A percentile compares a stretch with the other conserved stretches of the same genome.
Conservation (phyloP, 2,329 filamentous ascomycete species). For the Alternaria gaisen region DNA sequence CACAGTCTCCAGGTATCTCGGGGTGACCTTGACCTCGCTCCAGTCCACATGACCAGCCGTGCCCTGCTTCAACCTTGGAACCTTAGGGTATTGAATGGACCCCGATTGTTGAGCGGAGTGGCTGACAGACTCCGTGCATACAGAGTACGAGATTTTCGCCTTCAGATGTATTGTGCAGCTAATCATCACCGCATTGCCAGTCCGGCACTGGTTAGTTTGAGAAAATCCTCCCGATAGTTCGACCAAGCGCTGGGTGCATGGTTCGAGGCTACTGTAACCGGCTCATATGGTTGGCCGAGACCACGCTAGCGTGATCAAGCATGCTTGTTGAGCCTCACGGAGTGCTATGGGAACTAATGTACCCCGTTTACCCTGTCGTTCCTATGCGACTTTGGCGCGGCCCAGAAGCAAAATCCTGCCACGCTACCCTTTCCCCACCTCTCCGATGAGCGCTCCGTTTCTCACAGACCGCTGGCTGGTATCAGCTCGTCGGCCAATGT, state of each 20-base stretch:
- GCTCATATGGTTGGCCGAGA: slow-evolving; percentile 23
- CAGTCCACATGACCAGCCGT: slow-evolving; percentile 9
- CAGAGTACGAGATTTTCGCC: slow-evolving; percentile 4
- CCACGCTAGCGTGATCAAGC: slow-evolving; percentile 26
- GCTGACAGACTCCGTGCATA: slow-evolving; percentile 6
- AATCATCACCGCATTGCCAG: not conserved
- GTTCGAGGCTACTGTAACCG: slow-evolving; percentile 12
- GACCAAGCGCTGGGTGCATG: slow-evolving; percentile 23
- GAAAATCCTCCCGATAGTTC: slow-evolving; percentile 37
- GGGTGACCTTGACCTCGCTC: slow-evolving; percentile 1
- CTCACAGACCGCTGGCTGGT: slow-evolving; percentile 17
- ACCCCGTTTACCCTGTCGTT: slow-evolving; percentile 32
- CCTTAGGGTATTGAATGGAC: slow-evolving; percentile 1
- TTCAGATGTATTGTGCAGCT: slow-evolving; percentile 12
- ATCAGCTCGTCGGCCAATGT: slow-evolving; percentile 10
- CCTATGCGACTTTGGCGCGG: slow-evolving; percentile 19
- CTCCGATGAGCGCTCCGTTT: slow-evolving; percentile 16
- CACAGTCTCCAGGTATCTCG: not conserved
- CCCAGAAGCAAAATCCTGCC: slow-evolving; percentile 38
- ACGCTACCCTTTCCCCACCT: slow-evolving; percentile 16
- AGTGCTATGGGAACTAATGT: slow-evolving; percentile 33
- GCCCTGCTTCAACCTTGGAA: not conserved
- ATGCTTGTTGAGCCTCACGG: slow-evolving; percentile 41
- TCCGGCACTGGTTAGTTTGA: slow-evolving; percentile 7
- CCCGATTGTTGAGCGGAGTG: slow-evolving; percentile 13